Conservation (phyloP, 768 basidiomycete species). For the Coprinopsis strossmayeri region DNA sequence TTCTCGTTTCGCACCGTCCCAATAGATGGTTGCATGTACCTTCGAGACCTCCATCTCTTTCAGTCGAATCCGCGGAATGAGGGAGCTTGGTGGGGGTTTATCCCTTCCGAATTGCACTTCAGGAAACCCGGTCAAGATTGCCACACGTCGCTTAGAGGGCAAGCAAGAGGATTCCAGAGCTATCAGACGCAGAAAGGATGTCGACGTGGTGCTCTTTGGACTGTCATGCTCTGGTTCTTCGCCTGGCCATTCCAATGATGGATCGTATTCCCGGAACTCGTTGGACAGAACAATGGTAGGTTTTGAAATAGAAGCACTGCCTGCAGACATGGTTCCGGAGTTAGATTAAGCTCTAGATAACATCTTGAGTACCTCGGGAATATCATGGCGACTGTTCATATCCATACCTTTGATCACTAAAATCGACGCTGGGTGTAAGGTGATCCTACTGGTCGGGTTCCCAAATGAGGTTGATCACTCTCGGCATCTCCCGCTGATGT, state of each 20-base stretch:
- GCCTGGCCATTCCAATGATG: conserved; percentile 57
- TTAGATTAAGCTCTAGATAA: too few relatives aligned
- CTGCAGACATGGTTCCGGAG: conserved; percentile 16
- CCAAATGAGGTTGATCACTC: too few relatives aligned
- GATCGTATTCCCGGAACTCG: conserved; percentile 32
- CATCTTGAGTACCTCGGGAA: too few relatives aligned
- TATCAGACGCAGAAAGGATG: conserved; percentile 41
- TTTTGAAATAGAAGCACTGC: conserved; percentile 7
- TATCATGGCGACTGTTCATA: too few relatives aligned
- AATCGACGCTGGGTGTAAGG: too few relatives aligned
- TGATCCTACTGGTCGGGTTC: too few relatives aligned
- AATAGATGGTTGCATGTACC: conserved; percentile 69
- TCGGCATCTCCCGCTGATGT: too few relatives aligned
- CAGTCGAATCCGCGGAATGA: conserved; percentile 59
- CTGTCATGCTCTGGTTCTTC: conserved; percentile 15
- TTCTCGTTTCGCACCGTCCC: conserved; percentile 49
- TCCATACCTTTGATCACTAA: too few relatives aligned
- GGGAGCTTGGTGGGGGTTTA: conserved; percentile 39
- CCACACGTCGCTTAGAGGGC: conserved; percentile 39
- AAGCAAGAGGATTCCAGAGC: conserved; percentile 53
- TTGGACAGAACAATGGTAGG: not conserved
- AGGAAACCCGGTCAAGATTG: conserved; percentile 39
- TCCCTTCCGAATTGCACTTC: conserved; percentile 77
- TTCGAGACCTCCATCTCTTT: conserved; percentile 86
- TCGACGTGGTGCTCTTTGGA: conserved; percentile 7